Evolutionary conservation across 2,329 filamentous ascomycete species (phyloP).

Genomic region (Fusarium liriodendri): DNA sequence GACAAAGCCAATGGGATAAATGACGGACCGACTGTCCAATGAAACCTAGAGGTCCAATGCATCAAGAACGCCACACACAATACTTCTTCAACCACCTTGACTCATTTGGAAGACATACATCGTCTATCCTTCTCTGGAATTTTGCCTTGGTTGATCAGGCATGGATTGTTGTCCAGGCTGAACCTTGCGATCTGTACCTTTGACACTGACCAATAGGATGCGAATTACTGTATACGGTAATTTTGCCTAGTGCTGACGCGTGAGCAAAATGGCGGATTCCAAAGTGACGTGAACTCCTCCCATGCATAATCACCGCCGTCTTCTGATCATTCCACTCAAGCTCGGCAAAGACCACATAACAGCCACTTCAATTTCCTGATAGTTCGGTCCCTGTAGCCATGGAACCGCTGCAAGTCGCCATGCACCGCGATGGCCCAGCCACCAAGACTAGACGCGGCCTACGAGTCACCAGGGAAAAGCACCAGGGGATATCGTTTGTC

Average conservation of each 20-base stretch:
- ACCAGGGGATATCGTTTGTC: constrained; percentile 13
- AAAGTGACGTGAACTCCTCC: neutral
- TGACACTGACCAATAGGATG: neutral
- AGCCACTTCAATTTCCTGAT: neutral
- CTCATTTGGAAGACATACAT: neutral
- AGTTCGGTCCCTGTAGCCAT: neutral
- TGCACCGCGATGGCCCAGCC: neutral
- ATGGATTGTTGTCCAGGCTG: neutral
- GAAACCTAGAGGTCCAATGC: no score
- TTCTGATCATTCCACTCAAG: neutral
- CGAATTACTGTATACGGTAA: neutral
- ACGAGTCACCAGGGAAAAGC: constrained; percentile 3
- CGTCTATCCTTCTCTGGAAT: neutral
- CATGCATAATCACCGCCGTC: neutral
- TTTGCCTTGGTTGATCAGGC: neutral
- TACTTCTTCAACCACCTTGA: neutral
- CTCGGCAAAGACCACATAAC: neutral
- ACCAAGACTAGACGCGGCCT: neutral
- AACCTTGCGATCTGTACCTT: neutral
- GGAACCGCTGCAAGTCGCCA: neutral
- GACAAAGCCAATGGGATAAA: neutral
- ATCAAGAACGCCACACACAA: neutral
- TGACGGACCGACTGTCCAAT: neutral
- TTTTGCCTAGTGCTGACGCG: neutral
- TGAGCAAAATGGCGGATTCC: neutral